Evolutionary conservation across 2,329 filamentous ascomycete genomes (phyloP), one percentile per base, ranked within the genome.

Genomic region (Hypoxylon sp.): DNA sequence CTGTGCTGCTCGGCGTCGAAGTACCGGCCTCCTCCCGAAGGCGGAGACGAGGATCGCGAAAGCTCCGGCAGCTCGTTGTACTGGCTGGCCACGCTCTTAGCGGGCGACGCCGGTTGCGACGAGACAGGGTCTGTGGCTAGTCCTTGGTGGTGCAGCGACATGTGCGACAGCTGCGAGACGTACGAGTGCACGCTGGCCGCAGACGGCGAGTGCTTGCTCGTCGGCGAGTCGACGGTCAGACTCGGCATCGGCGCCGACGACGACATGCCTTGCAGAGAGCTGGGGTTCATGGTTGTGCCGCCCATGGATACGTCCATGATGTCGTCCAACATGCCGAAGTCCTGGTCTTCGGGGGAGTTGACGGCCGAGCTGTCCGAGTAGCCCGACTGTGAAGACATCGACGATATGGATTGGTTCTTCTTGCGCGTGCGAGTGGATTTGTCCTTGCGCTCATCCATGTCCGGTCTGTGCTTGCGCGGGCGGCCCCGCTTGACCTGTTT

Each of bases 401-500:
- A 73, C 2, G 77, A 78, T 11, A 51, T 70, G n/a, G 78, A 80
- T 68, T 77, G 75, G 72, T 83, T 83, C 73, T 82, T 84, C 62
- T 69, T 73, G 32, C 81, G 73, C 0, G 80, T 83, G 35, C 76
- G 73, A 1, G 77, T 69, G n/a, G 80, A 76, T 70, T 86, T 86
- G 2, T 83, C 78, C 43, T 78, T 69, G 6, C 83, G 77, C 38
- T 80, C 71, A 3, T 82, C 79, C 65, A 80, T 71, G 35, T 84
- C 81, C 0, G 82, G 82, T 5, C 83, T 71, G 58, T 79, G 75
- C 75, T 87, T 87, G 56, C 82, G 78, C 4, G 84, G 84, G 12
- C 84, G 75, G 6, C 84, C 84, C n/a, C 82, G 77, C 73, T 84
- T 84, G 31, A 81, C 81, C 5, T 78, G 74, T 66, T 83, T 84